These are phyloP conservation scores for Lenwebbia sp. DNA, from an alignment of 345 rosid genomes.

Conservation along the genomic window DNA sequence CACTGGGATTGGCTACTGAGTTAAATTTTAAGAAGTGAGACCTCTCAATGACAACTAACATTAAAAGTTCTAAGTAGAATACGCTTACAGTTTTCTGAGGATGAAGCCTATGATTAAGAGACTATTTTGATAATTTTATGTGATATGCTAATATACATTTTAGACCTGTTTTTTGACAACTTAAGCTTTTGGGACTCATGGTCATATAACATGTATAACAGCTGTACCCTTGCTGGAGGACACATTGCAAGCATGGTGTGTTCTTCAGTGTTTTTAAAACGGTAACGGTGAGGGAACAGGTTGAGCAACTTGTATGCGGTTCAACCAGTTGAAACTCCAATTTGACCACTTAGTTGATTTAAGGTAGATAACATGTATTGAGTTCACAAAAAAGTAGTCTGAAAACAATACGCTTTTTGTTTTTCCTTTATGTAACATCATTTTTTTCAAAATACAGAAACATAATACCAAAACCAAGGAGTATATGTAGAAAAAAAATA, in stretches of 20 bases:
- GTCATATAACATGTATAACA: neutral
- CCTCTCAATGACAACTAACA: neutral
- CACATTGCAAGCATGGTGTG: neutral
- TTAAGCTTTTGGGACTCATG: neutral
- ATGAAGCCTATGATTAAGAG: neutral
- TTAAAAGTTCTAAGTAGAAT: neutral
- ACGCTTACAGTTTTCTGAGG: neutral
- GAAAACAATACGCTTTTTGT: neutral
- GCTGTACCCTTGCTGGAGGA: neutral
- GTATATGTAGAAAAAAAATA: neutral
- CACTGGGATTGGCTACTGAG: neutral
- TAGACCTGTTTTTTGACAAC: neutral
- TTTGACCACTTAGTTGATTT: neutral
- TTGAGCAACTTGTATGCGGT: neutral
- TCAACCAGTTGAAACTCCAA: neutral
- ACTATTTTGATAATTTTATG: neutral
- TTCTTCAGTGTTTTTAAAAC: neutral
- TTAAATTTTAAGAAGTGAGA: neutral
- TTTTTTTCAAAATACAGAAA: neutral
- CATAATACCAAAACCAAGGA: neutral
- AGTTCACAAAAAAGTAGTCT: neutral
- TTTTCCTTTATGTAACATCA: neutral
- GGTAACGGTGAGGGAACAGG: neutral
- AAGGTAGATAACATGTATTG: neutral
- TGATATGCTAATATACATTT: neutral